Evolutionary conservation across 495 filamentous ascomycete species (phyloP), one percentile per base, ranked within the genome.

Genomic region (Halenospora varia): DNA sequence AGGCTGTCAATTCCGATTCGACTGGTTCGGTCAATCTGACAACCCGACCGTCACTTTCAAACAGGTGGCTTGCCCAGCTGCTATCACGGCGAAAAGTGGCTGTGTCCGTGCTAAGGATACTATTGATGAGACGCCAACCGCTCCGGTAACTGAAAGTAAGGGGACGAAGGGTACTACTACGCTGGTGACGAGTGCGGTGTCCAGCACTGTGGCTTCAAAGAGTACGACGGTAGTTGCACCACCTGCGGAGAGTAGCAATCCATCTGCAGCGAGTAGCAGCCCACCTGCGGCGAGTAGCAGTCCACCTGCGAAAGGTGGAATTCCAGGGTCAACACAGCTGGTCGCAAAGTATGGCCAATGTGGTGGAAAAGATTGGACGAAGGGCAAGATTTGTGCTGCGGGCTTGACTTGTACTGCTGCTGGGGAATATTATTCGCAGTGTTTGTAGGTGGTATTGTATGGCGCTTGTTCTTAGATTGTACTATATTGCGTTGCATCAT

Each of bases 1-100:
- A 2, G 84, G 85, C n/a, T 87, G 84, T 72, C 73, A 82, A 67
- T 88, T 80, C 77, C 81, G 84, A 56, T 88, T 83, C 69, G 83
- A 85, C 70, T 88, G 82, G 81, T 86, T 87, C 68, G 51, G 68
- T 57, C 74, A 75, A 48, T 75, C 82, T 26, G 82, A 86, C 67
- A 87, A 88, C 71, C 84, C 84, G 29, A 62, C 61, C 26, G 77
- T 87, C 52, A 69, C 60, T 44, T 87, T 80, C 71, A 66, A 72
- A 29, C 57, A 64, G 24, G 58, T 64, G 64, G 72, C 82, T 39
- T 87, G 85, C 73, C 85, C 84, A 25, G 72, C 79, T 26, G 78
- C 65, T 39, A 67, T 88, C 51, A 82, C 82, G 24, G 74, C 73
- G 54, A 85, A 81, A 70, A 69, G 71, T 29, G 76, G 77, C 8